Evolutionary conservation across 148 eudicot species (phyloP).

Genomic region (Fagopyrum esculentum): DNA sequence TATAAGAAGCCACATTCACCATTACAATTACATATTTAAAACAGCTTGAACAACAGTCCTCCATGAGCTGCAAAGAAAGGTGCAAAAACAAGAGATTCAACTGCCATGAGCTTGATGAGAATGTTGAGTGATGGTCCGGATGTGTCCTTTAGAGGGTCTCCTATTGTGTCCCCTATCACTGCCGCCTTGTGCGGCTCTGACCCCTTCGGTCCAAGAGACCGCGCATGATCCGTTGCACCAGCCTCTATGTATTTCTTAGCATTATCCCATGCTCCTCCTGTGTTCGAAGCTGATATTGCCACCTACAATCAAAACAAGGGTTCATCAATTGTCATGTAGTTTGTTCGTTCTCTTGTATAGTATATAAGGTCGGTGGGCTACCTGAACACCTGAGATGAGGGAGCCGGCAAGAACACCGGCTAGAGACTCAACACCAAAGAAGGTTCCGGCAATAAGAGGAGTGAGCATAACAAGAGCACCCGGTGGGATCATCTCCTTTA

Average conservation of each 20-base stretch:
- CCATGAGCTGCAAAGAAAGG: slow-evolving; percentile 5
- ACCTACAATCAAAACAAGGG: slow-evolving; percentile 2
- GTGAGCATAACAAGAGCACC: not conserved
- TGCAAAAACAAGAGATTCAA: slow-evolving; percentile 13
- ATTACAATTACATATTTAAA: not conserved
- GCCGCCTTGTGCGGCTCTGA: slow-evolving; percentile 25
- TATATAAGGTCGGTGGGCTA: not conserved
- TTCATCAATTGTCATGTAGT: too few species aligned
- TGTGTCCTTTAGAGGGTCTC: slow-evolving; percentile 22
- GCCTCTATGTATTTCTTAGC: slow-evolving; percentile 25
- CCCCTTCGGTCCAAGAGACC: slow-evolving; percentile 22
- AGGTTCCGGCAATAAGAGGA: slow-evolving; percentile 2
- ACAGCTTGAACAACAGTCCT: not conserved
- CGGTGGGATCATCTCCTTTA: slow-evolving; percentile 2
- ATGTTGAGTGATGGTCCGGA: slow-evolving; percentile 25
- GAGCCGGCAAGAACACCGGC: slow-evolving; percentile 7
- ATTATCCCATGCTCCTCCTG: slow-evolving; percentile 26
- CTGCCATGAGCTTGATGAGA: slow-evolving; percentile 25
- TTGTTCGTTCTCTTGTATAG: too few species aligned
- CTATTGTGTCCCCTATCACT: slow-evolving; percentile 24
- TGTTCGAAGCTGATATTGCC: slow-evolving; percentile 25
- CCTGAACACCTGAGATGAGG: slow-evolving; percentile 1
- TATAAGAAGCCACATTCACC: too few species aligned
- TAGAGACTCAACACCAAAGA: slow-evolving; percentile 6
- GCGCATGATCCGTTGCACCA: slow-evolving; percentile 23